Conservation (phyloP, 2,329 filamentous ascomycete genomes). For the Sporothrix inflata region DNA sequence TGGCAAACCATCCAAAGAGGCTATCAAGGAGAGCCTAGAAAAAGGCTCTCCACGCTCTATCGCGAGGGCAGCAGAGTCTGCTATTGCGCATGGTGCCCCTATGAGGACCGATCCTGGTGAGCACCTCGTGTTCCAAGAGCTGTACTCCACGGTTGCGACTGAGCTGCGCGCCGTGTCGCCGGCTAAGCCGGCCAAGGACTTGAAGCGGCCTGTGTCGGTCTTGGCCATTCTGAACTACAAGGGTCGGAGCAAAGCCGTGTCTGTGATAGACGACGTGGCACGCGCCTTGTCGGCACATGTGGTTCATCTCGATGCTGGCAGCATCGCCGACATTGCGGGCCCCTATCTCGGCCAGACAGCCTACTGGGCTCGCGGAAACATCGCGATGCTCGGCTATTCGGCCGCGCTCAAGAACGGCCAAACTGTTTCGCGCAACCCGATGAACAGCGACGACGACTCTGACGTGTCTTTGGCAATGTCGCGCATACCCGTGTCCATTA, state of each 20-base stretch:
- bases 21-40: constrained; percentile 11
- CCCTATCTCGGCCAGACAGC: constrained; percentile 67
- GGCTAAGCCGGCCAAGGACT: constrained; percentile 33
- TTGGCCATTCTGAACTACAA: constrained; percentile 44
- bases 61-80: constrained; percentile 25
- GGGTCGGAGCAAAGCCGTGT: constrained; percentile 38
- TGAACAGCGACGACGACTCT: constrained; percentile 43
- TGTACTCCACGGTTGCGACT: constrained; percentile 40
- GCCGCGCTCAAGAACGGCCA: constrained; percentile 59
- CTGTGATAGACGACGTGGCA: constrained; percentile 40
- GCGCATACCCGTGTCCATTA: constrained; percentile 32
- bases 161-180: constrained; percentile 39
- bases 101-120: constrained; percentile 31
- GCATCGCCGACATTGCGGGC: constrained; percentile 70
- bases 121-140: constrained; percentile 40
- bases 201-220: constrained; percentile 42
- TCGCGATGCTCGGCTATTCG: constrained; percentile 61
- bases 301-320: constrained; percentile 68
- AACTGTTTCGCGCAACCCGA: constrained; percentile 45
- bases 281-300: constrained; percentile 63
- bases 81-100: constrained; percentile 19
- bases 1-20: background rate
- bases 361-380: constrained; percentile 52
- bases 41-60: constrained; percentile 9
- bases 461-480: constrained; percentile 38